These are phyloP conservation scores for Seiridium unicorne DNA, from an alignment of 2,329 filamentous ascomycete genomes.

Conservation along the genomic window DNA sequence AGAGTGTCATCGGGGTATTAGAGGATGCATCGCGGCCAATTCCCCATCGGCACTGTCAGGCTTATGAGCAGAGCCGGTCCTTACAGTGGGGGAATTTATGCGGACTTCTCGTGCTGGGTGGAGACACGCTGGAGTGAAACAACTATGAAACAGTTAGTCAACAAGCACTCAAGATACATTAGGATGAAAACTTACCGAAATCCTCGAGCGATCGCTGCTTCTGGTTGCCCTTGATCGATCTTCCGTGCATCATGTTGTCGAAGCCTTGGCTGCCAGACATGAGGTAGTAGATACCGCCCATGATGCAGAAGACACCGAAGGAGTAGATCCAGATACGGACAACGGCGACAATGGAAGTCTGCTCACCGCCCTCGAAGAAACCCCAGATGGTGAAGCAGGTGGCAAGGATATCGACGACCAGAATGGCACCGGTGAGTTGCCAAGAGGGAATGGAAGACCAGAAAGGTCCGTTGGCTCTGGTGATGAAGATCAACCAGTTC, in stretches of 20 bases:
- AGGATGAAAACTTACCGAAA: slow-evolving; percentile 66
- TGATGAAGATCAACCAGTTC: slow-evolving; percentile 97
- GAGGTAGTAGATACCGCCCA: slow-evolving; percentile 74
- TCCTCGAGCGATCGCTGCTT: slow-evolving; percentile 87
- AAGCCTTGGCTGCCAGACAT: slow-evolving; percentile 79
- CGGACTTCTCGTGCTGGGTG: slow-evolving; percentile 86
- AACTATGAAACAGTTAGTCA: slow-evolving; percentile 60
- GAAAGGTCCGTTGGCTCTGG: slow-evolving; percentile 87
- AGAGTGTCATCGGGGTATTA: slow-evolving; percentile 14
- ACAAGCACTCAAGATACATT: slow-evolving; percentile 2
- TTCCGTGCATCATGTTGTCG: slow-evolving; percentile 91
- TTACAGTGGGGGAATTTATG: slow-evolving; percentile 43
- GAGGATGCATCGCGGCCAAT: slow-evolving; percentile 19
- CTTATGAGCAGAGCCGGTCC: slow-evolving; percentile 13
- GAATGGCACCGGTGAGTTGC: slow-evolving; percentile 76
- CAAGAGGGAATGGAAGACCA: slow-evolving; percentile 88
- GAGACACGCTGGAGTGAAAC: slow-evolving; percentile 88
- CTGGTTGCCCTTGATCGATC: slow-evolving; percentile 75
- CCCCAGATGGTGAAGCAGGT: slow-evolving; percentile 85
- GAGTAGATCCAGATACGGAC: slow-evolving; percentile 91
- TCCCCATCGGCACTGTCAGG: not conserved
- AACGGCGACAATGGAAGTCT: slow-evolving; percentile 78
- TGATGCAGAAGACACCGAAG: slow-evolving; percentile 82
- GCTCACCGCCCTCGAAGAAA: slow-evolving; percentile 67
- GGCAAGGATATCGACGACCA: slow-evolving; percentile 79